Evolutionary conservation across 2,329 filamentous ascomycete species (phyloP).

Genomic region (Tolypocladium pustulatum): DNA sequence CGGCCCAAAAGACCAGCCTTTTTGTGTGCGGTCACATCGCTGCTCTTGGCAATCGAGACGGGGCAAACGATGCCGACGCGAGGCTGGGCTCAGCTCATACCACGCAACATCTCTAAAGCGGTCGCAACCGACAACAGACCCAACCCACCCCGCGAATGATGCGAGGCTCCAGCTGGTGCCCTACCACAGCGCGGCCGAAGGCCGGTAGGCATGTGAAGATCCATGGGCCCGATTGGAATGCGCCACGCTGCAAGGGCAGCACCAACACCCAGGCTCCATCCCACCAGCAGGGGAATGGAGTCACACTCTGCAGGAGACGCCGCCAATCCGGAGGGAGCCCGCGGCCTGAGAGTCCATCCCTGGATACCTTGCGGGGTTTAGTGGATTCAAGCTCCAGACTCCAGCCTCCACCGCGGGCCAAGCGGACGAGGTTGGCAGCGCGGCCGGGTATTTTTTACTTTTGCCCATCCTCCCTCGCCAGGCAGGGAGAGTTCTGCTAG

Average conservation of each 20-base stretch:
- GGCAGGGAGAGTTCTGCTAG: not conserved
- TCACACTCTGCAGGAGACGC: not conserved
- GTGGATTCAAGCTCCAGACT: not conserved
- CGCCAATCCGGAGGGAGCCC: not conserved
- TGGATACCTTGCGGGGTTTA: not conserved
- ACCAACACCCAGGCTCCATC: not conserved
- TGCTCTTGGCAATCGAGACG: not conserved
- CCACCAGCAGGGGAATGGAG: not conserved
- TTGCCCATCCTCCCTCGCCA: not conserved
- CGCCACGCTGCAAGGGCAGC: not conserved
- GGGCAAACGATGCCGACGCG: too few species aligned
- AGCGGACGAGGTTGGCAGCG: not conserved
- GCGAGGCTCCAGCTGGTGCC: not conserved
- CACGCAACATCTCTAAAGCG: not conserved
- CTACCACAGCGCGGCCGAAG: not conserved
- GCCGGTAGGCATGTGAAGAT: not conserved
- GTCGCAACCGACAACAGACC: not conserved
- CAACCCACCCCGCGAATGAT: not conserved
- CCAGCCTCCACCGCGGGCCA: not conserved
- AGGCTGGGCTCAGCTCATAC: too few species aligned
- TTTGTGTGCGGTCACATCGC: not conserved
- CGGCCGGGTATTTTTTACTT: not conserved
- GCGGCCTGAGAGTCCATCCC: not conserved
- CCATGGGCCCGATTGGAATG: not conserved
- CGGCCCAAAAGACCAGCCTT: not conserved